phyloP scores from a whole-genome alignment of 1,284 basidiomycete species.

The Ceratobasidium papillatum region DNA sequence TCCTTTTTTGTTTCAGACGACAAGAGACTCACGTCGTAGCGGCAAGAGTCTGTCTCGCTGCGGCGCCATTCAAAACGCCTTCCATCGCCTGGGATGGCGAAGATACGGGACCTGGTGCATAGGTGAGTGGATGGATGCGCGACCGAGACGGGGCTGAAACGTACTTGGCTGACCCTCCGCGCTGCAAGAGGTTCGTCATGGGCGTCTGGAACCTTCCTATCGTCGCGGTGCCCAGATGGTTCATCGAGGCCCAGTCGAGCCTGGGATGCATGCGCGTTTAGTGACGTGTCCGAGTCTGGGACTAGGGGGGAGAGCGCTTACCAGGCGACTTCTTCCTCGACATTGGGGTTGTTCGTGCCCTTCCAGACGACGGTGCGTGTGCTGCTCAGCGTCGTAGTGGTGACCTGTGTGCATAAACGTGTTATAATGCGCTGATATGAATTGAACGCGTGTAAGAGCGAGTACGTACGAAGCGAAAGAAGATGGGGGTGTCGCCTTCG shows the following conservation, averaged over 20 bases:
- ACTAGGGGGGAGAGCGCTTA: not conserved
- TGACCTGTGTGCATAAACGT: not conserved
- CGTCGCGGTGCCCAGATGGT: slow-evolving; percentile 35
- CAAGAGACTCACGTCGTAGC: slow-evolving; percentile 20
- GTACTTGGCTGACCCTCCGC: slow-evolving; percentile 13
- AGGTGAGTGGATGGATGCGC: slow-evolving; percentile 1
- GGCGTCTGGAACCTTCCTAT: slow-evolving; percentile 36
- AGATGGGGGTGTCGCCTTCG: slow-evolving; percentile 57
- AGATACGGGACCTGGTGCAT: slow-evolving; percentile 18
- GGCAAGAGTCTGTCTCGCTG: slow-evolving; percentile 24
- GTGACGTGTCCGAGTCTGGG: not conserved
- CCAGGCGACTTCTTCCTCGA: slow-evolving; percentile 38
- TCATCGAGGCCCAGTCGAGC: slow-evolving; percentile 38
- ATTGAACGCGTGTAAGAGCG: not conserved
- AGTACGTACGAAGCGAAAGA: slow-evolving; percentile 35
- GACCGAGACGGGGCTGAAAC: slow-evolving; percentile 8
- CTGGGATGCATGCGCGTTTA: not conserved
- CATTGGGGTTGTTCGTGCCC: slow-evolving; percentile 37
- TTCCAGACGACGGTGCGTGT: slow-evolving; percentile 39
- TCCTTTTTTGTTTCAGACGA: slow-evolving; percentile 22
- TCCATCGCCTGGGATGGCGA: slow-evolving; percentile 37
- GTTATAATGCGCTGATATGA: not conserved
- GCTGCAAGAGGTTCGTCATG: slow-evolving; percentile 36
- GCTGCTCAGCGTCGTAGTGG: slow-evolving; percentile 34
- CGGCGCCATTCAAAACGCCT: slow-evolving; percentile 36